Evolutionary conservation across 257 asterid species (phyloP), one percentile per base, ranked within the genome.

Genomic region (Avicennia marina): DNA sequence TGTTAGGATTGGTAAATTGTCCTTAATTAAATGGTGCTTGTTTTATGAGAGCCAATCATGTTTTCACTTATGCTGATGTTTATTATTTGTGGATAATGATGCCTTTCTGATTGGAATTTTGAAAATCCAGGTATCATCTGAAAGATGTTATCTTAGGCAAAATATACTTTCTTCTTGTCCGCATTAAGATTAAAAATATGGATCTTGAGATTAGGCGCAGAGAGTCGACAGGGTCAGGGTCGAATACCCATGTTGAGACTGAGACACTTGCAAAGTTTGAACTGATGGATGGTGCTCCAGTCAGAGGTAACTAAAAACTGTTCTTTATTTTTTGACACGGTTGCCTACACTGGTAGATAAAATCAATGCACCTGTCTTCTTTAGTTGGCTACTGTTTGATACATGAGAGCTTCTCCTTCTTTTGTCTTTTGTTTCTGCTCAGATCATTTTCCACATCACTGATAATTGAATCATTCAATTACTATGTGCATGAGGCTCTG

Each of bases 271-370:
- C 98, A 56, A 93, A 93, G 81, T 93, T 81, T 71, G 98, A 93
- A 78, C 81, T 93, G 51, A 93, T 89, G 98, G 98, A 93, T 69
- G 98, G 98, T 69, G 97, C 98, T 78, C 98, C 98, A 32, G 98
- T 89, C 22, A 81, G 98, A 83, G 97, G 97, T 89, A 81, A n/a
- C n/a, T n/a, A n/a, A n/a, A n/a, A n/a, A n/a, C n/a, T n/a, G n/a
- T n/a, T n/a, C n/a, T n/a, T n/a, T n/a, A n/a, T n/a, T n/a, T n/a
- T n/a, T n/a, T n/a, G n/a, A n/a, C n/a, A n/a, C n/a, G n/a, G n/a
- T n/a, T n/a, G n/a, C n/a, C n/a, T n/a, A n/a, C n/a, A n/a, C n/a
- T n/a, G n/a, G n/a, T n/a, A n/a, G n/a, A n/a, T n/a, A n/a, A n/a
- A n/a, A n/a, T n/a, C n/a, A n/a, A n/a, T n/a, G n/a, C n/a, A n/a